Evolutionary conservation across 805 yeast genomes (phyloP).

Genomic region (Candida manassasensis): DNA sequence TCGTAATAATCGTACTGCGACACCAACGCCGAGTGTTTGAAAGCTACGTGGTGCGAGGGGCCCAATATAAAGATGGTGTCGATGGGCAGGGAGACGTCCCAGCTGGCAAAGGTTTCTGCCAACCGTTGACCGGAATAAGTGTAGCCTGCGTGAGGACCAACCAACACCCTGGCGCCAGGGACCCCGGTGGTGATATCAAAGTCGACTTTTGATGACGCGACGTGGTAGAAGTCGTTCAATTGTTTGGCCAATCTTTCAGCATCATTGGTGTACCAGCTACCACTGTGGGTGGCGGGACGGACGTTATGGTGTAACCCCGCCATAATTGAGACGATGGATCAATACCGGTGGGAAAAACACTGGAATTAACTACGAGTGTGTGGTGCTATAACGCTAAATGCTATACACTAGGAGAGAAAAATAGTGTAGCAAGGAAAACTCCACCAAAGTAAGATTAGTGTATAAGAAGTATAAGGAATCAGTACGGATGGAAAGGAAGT

Average conservation of each 20-base stretch:
- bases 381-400: too few relatives aligned
- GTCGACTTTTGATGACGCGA: slow-evolving; percentile 16
- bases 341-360: too few relatives aligned
- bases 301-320: slow-evolving; percentile 13
- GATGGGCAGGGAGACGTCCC: slow-evolving; percentile 51
- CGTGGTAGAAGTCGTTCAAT: slow-evolving; percentile 42
- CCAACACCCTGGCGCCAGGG: slow-evolving; percentile 35
- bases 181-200: slow-evolving; percentile 44
- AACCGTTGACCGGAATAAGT: slow-evolving; percentile 73
- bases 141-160: slow-evolving; percentile 82
- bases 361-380: too few relatives aligned
- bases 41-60: slow-evolving; percentile 89
- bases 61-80: slow-evolving; percentile 78
- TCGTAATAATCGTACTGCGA: slow-evolving; percentile 52
- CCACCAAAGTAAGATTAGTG: too few relatives aligned
- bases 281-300: slow-evolving; percentile 82
- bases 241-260: slow-evolving; percentile 43
- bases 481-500: too few relatives aligned
- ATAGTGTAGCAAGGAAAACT: too few relatives aligned
- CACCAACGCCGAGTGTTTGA: slow-evolving; percentile 53
- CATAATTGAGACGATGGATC: not conserved
- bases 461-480: too few relatives aligned
- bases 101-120: slow-evolving; percentile 68
- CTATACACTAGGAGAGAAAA: too few relatives aligned
- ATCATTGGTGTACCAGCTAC: slow-evolving; percentile 75